Base-by-base conservation (phyloP, 1,139 yeast genomes). In the Arxiozyma slooffiae region DNA sequence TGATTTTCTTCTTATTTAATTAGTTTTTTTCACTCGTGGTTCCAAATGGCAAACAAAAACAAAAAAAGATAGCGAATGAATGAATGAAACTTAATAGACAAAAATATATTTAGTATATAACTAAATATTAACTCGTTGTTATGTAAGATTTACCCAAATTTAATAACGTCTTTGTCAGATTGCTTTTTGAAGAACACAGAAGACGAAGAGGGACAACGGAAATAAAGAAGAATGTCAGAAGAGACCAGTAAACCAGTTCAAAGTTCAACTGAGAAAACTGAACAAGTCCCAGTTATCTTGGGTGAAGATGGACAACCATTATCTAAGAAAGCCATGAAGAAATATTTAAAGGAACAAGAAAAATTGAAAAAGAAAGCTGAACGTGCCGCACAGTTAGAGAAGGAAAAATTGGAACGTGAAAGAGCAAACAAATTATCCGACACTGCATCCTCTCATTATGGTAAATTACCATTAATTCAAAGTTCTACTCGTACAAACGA, bases 311-410 rank as follows among this genome's bases (percentile, higher is more conserved):
- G 98, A 42, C 85, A 82, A 71, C 98, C 98, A 48, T 75, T 92
- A 61, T 87, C 97, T 55, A 92, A 92, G 72, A 92, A 89, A 69
- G 98, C 96, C 1, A 75, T 92, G 62, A 92, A 92, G 77, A 92
- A 92, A 74, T 79, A 92, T 56, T 95, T 87, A 68, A 92, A 92
- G 68, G 97, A 90, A 69, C 80, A 80, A 63, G 96, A 88, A 71
- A 92, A 92, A 76, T 95, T 86, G 58, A 82, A 79, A 63, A 89
- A 89, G 78, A 90, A 90, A 74, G 94, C 90, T 41, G 97, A 88
- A 70, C 84, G 85, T 65, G 97, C 92, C 53, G 95, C 85, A 44
- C 89, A 87, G 70, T 73, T 86, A 56, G 96, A 94, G 46, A 80
- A 82, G 60, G 96, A 86, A 58, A 83, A 81, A 64, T 88, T 79